Percentiles rank a stretch among this genome's conserved stretches.
Evolutionary conservation across 768 basidiomycete species (phyloP).

Genomic region (Trametes elegans): DNA sequence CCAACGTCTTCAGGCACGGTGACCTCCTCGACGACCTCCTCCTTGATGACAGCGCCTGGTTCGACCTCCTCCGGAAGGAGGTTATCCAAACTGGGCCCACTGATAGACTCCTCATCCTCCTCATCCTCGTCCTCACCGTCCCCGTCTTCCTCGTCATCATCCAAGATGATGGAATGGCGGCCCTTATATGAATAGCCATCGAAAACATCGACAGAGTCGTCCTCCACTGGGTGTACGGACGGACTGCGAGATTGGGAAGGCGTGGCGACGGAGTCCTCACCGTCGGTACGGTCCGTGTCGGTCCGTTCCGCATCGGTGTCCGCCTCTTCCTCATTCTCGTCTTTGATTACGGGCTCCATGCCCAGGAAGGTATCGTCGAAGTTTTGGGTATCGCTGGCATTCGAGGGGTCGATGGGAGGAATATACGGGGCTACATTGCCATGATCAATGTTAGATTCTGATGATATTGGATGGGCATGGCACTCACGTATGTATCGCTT

Average conservation of each 20-base stretch:
- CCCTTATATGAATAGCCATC: conserved; percentile 96
- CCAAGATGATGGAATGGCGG: conserved; percentile 73
- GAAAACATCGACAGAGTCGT: conserved; percentile 74
- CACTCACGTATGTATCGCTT: conserved; percentile 89
- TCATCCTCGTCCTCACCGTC: conserved; percentile 45
- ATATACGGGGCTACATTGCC: conserved; percentile 76
- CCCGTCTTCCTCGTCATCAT: conserved; percentile 66
- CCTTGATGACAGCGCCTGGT: background rate
- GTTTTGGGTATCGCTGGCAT: conserved; percentile 95
- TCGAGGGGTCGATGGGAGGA: conserved; percentile 84
- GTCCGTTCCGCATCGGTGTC: conserved; percentile 75
- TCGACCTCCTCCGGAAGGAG: conserved; percentile 19
- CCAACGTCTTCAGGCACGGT: conserved; percentile 32
- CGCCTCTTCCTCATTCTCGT: conserved; percentile 57
- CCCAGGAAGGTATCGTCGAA: conserved; percentile 97
- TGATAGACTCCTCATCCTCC: conserved; percentile 25
- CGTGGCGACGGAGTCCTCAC: conserved; percentile 75
- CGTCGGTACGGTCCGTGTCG: conserved; percentile 69
- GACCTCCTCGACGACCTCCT: conserved; percentile 29
- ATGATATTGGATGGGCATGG: too few species aligned
- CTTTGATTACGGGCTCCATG: conserved; percentile 91
- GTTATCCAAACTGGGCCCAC: conserved; percentile 24
- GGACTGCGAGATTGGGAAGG: conserved; percentile 80
- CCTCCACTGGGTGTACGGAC: conserved; percentile 51
- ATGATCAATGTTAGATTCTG: background rate